phyloP scores from a whole-genome alignment of 345 rosid species.

The Aegle marmelos region DNA sequence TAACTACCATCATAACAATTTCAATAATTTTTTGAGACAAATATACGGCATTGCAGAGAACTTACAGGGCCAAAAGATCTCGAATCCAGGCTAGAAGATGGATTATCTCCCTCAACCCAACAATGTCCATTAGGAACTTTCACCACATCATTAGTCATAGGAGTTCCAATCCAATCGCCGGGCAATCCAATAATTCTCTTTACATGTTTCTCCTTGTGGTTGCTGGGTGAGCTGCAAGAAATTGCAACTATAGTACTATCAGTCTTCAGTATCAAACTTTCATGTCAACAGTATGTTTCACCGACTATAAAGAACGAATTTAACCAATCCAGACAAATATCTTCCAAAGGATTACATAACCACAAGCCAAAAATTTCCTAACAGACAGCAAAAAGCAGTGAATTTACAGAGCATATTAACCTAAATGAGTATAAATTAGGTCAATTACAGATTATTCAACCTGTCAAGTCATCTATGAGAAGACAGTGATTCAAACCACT shows the following conservation, averaged over 20 bases:
- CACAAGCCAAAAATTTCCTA: not conserved
- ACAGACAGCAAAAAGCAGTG: not conserved
- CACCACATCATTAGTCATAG: constrained; percentile 46
- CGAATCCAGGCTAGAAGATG: constrained; percentile 63
- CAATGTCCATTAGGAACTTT: constrained; percentile 82
- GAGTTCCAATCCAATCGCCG: constrained; percentile 76
- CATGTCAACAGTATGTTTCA: not conserved
- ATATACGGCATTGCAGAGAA: not conserved
- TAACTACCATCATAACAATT: not conserved
- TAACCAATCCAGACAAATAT: not conserved
- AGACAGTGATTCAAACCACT: too few relatives aligned
- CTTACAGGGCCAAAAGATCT: constrained; percentile 89
- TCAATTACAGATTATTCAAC: too few relatives aligned
- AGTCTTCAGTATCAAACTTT: constrained; percentile 16
- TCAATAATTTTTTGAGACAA: not conserved
- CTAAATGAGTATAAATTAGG: not conserved
- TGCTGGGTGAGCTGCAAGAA: constrained; percentile 63
- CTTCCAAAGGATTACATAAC: not conserved
- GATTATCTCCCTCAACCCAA: constrained; percentile 96
- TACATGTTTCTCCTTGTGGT: constrained; percentile 62
- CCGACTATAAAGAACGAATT: not conserved
- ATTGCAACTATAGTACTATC: constrained; percentile 13
- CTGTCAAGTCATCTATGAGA: too few relatives aligned
- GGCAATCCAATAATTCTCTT: constrained; percentile 93
- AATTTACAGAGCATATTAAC: not conserved